Evolutionary conservation across 1,284 basidiomycete species (phyloP).

Genomic region (Macrocystidia cucumis): DNA sequence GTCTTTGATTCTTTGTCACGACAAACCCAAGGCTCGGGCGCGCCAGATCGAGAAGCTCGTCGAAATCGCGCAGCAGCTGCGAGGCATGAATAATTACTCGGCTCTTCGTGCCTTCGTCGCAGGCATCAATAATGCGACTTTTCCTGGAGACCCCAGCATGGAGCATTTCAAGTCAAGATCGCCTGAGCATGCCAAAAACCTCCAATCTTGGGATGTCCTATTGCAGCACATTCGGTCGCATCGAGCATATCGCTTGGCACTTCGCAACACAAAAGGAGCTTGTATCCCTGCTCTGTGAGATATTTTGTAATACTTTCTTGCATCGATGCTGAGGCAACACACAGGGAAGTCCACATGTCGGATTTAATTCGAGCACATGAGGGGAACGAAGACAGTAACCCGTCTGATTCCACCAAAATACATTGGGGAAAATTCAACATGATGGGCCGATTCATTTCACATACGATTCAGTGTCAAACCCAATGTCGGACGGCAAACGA

Average conservation of each 20-base stretch:
- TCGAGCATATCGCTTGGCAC: slow-evolving; percentile 71
- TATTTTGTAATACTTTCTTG: slow-evolving; percentile 9
- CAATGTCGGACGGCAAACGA: slow-evolving; percentile 60
- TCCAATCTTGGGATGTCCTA: slow-evolving; percentile 72
- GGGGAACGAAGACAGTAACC: slow-evolving; percentile 61
- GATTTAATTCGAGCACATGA: slow-evolving; percentile 74
- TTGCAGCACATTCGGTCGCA: slow-evolving; percentile 67
- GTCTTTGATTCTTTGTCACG: slow-evolving; percentile 73
- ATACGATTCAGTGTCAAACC: slow-evolving; percentile 63
- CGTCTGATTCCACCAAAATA: slow-evolving; percentile 53
- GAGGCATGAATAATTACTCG: slow-evolving; percentile 72
- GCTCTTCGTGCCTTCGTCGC: slow-evolving; percentile 75
- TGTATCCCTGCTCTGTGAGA: slow-evolving; percentile 76
- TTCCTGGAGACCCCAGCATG: slow-evolving; percentile 63
- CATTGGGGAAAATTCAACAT: slow-evolving; percentile 86
- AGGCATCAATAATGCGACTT: slow-evolving; percentile 73
- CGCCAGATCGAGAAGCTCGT: slow-evolving; percentile 73
- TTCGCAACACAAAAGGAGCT: slow-evolving; percentile 72
- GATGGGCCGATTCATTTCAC: slow-evolving; percentile 71
- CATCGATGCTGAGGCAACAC: slow-evolving; percentile 6
- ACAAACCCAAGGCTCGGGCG: slow-evolving; percentile 56
- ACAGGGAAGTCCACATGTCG: slow-evolving; percentile 77
- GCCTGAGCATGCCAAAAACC: slow-evolving; percentile 57
- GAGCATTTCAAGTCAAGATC: slow-evolving; percentile 55
- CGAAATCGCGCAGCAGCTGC: slow-evolving; percentile 63